Base-by-base conservation (phyloP, 2,329 filamentous ascomycete species). In the Fusarium pseudonygamai region DNA sequence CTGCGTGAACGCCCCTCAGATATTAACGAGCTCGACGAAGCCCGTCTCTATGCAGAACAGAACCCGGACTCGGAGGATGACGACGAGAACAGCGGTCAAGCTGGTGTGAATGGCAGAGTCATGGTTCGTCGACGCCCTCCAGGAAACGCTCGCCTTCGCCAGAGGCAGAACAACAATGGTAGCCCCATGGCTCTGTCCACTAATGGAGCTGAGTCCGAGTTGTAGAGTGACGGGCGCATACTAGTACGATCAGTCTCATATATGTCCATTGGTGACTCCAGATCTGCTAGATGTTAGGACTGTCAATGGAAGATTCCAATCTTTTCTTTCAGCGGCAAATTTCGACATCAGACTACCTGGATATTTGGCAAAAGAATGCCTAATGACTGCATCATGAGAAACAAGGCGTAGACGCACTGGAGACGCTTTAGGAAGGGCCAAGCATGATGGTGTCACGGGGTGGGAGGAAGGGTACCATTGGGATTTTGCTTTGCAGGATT, bases 1-100 rank as follows among this genome's bases (percentile, higher is more conserved):
- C 85, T 99, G 77, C 91, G 96, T 75, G 91, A 93, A 83, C 93
- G 95, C 80, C 96, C 96, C 1, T 86, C 87, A 20, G 90, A 97
- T 78, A 87, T 97, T 62, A 91, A 87, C 47, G 93, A 97, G 77
- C 86, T 98, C 56, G 95, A 99, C 79, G 96, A 99, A 83, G 87
- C 88, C n/a, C 84, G 86, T 16, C 81, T 83, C 13, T 89, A 86
- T 74, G 86, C 84, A 30, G 85, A 86, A 66, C 84, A 88, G 53
- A 85, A 89, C 71, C 84, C 83, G 5, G 88, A 90, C 50, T 86
- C 84, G 30, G 89, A 91, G n/a, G 87, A 89, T 24, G 88, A 90
- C 22, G 88, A 90, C 22, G 85, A 86, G 14, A 83, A 79, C 61
- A 85, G 84, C 80, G 85, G 83, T 64, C 78, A 83, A 46, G 78